phyloP scores from a whole-genome alignment of 305 asterid species.

The Fraxinus xanthoxyloides region DNA sequence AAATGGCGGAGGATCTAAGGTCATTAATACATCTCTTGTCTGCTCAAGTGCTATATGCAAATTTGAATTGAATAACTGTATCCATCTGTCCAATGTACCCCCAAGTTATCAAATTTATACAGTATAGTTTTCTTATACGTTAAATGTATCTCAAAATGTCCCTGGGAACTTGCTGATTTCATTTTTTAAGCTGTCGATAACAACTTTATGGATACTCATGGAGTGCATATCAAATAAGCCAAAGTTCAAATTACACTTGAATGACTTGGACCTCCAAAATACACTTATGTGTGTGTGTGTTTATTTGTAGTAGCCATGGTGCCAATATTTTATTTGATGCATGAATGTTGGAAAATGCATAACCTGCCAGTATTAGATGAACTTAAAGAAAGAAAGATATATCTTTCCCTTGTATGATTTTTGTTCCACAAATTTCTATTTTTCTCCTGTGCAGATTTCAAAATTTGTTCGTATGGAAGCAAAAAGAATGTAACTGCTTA shows the following conservation, averaged over 20 bases:
- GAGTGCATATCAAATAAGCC: background rate
- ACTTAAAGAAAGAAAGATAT: background rate
- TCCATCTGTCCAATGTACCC: background rate
- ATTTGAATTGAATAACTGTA: background rate
- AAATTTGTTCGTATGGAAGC: constrained; percentile 57
- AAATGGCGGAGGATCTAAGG: background rate
- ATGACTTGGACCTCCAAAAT: background rate
- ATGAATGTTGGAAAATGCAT: background rate
- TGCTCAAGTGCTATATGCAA: background rate
- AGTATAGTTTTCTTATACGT: background rate
- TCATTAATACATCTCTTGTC: background rate
- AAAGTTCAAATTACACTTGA: background rate
- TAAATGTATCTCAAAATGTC: background rate
- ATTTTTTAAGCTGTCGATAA: background rate
- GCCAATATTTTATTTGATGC: background rate
- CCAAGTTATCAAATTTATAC: background rate
- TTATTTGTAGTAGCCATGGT: background rate
- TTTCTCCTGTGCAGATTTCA: constrained; percentile 49
- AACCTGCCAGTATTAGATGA: background rate
- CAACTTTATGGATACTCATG: background rate
- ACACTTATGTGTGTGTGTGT: background rate
- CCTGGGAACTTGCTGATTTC: background rate
- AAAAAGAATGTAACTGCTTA: constrained; percentile 51
- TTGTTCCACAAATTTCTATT: constrained; percentile 2
- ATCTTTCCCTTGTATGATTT: background rate